Evolutionary conservation across 139 green algal species (phyloP), one percentile per base, ranked within the genome.

Genomic region (Closterium sp.): DNA sequence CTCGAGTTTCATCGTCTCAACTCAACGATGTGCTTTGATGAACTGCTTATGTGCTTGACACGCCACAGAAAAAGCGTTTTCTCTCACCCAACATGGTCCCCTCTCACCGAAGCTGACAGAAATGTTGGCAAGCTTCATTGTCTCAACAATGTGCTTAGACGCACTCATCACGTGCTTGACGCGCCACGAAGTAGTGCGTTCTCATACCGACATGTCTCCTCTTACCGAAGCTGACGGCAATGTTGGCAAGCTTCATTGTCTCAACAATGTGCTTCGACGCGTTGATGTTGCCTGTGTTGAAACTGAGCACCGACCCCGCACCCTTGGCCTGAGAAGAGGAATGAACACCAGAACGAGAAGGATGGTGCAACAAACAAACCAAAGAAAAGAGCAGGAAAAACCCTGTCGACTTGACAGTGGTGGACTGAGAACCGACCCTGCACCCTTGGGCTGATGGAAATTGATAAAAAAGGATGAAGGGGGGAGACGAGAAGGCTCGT

Each of bases 211-310:
- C 38, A 23, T 12, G 4, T 5, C 38, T 10, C 4, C 1, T 2
- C 97, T 94, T 97, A 85, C 89, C 92, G 94, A 99, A 99, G 84
- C 94, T 96, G 21, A 99, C 98, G 21, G 97, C 98, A 94, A 98
- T 97, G 92, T 98, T 99, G 95, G 97, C 98, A 84, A 99, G 95
- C 95, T 97, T 93, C 3, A 97, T 96, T 84, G 96, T 92, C 94
- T 98, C 96, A 34, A 97, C 97, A 28, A 99, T 95, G 69, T 89
- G 90, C 38, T 95, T 96, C 66, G 90, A 95, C 30, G 93, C 76
- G 1, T 94, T 91, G 6, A 97, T 66, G 85, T 92, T 89, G 33
- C 94, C 95, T 2, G 95, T 96, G 21, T 89, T 92, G n/a, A n/a
- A n/a, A n/a, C n/a, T n/a, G n/a, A n/a, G n/a, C 96, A 97, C 95